Conservation (phyloP, 805 yeast species). For the Priceomyces melissophilus region DNA sequence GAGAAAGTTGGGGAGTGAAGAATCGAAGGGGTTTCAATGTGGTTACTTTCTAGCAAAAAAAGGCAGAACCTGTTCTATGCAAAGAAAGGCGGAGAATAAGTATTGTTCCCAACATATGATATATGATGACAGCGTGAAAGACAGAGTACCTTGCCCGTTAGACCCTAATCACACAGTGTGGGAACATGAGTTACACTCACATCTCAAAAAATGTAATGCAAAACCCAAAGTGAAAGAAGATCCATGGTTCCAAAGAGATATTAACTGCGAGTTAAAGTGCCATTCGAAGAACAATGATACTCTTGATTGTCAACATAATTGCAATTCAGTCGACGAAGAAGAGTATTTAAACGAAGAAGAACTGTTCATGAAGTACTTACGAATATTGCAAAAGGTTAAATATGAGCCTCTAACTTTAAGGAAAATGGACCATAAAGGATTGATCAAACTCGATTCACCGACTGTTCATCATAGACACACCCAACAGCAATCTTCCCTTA, state of each 20-base stretch:
- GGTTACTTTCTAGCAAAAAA: conserved; percentile 47
- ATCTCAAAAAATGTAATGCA: conserved; percentile 60
- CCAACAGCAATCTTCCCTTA: conserved; percentile 74
- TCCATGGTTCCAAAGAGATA: conserved; percentile 51
- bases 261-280: conserved; percentile 33
- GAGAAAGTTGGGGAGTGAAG: conserved; percentile 4
- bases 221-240: conserved; percentile 31
- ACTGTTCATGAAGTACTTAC: conserved; percentile 15
- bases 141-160: conserved; percentile 69
- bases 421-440: conserved; percentile 25
- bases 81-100: conserved; percentile 44
- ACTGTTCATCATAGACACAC: conserved; percentile 70
- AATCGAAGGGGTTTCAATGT: conserved; percentile 30
- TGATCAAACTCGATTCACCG: conserved; percentile 41
- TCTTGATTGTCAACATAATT: neutral
- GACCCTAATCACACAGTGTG: conserved; percentile 75
- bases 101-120: conserved; percentile 65
- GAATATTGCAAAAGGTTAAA: conserved; percentile 10
- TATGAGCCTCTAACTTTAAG: conserved; percentile 16
- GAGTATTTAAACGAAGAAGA: conserved; percentile 3
- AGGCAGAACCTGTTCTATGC: conserved; percentile 59
- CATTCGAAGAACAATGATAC: neutral
- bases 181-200: conserved; percentile 53
- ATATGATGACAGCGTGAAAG: conserved; percentile 17
- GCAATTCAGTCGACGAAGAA: conserved; percentile 3